A percentile compares a stretch with the other conserved stretches of the same genome.
These are phyloP conservation scores for Linum tenue DNA, from an alignment of 345 rosid genomes.

Conservation along the genomic window DNA sequence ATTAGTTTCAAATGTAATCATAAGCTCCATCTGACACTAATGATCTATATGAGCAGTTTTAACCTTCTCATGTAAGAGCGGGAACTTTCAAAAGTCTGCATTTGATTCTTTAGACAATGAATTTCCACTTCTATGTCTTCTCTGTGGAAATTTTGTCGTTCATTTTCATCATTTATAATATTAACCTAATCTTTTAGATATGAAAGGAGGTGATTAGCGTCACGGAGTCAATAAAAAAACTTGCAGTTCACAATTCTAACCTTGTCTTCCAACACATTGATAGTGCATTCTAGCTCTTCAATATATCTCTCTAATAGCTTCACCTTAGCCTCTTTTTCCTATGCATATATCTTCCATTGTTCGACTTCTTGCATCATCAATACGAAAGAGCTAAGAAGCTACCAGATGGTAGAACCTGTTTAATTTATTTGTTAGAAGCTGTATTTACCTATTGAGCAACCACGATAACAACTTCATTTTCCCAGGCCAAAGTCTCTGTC, in stretches of 20 bases:
- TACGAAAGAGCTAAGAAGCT: background rate
- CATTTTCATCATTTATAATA: slow-evolving; percentile 84
- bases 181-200: slow-evolving; percentile 50
- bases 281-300: slow-evolving; percentile 77
- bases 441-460: slow-evolving; percentile 64
- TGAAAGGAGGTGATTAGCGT: slow-evolving; percentile 16
- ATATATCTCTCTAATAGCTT: slow-evolving; percentile 78
- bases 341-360: slow-evolving; percentile 53
- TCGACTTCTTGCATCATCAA: slow-evolving; percentile 55
- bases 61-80: slow-evolving; percentile 67
- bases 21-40: background rate
- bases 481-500: slow-evolving; percentile 43
- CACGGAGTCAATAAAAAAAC: background rate
- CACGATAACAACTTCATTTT: slow-evolving; percentile 50
- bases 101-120: slow-evolving; percentile 52
- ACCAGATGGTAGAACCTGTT: background rate
- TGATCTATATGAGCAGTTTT: slow-evolving; percentile 1
- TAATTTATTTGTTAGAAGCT: slow-evolving; percentile 2
- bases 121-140: slow-evolving; percentile 89
- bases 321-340: slow-evolving; percentile 81
- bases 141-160: slow-evolving; percentile 72
- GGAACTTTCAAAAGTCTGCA: slow-evolving; percentile 53
- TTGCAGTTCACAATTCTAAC: slow-evolving; percentile 30
- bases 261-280: slow-evolving; percentile 75
- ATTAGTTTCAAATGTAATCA: slow-evolving; percentile 7